These are phyloP conservation scores for Geotrichum macrosporum DNA, from an alignment of 1,139 yeast genomes.

Conservation along the genomic window DNA sequence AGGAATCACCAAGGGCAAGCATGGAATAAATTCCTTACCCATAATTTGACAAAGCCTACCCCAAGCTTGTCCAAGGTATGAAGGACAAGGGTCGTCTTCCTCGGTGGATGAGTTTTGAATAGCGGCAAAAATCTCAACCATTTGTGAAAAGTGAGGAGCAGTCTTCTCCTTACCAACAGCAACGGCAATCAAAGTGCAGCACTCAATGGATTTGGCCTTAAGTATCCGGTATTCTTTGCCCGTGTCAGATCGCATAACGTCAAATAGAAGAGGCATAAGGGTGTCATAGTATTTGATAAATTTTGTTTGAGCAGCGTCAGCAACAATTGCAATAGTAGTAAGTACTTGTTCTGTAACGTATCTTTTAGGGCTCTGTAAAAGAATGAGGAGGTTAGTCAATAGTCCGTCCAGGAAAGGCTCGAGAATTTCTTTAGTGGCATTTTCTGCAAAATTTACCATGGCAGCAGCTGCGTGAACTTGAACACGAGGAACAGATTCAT, in stretches of 20 bases:
- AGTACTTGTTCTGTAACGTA: slow-evolving; percentile 96
- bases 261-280: slow-evolving; percentile 81
- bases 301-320: slow-evolving; percentile 93
- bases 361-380: slow-evolving; percentile 78
- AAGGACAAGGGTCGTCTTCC: slow-evolving; percentile 77
- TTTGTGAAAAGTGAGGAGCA: slow-evolving; percentile 66
- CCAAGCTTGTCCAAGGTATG: slow-evolving; percentile 94
- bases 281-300: slow-evolving; percentile 91
- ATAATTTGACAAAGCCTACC: slow-evolving; percentile 83
- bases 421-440: slow-evolving; percentile 77
- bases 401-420: slow-evolving; percentile 88
- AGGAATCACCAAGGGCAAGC: slow-evolving; percentile 82
- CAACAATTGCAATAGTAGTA: slow-evolving; percentile 94
- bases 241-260: slow-evolving; percentile 73
- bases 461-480: slow-evolving; percentile 99
- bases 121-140: slow-evolving; percentile 66
- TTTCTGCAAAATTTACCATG: slow-evolving; percentile 88
- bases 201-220: slow-evolving; percentile 92
- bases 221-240: slow-evolving; percentile 75
- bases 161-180: slow-evolving; percentile 97
- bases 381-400: slow-evolving; percentile 64
- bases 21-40: slow-evolving; percentile 84
- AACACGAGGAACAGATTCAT: slow-evolving; percentile 75
- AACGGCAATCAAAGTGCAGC: slow-evolving; percentile 86
- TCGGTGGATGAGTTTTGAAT: slow-evolving; percentile 51